Evolutionary conservation across 306 rosid genomes (phyloP), one percentile per base, ranked within the genome.

Genomic region (Comarum palustre): DNA sequence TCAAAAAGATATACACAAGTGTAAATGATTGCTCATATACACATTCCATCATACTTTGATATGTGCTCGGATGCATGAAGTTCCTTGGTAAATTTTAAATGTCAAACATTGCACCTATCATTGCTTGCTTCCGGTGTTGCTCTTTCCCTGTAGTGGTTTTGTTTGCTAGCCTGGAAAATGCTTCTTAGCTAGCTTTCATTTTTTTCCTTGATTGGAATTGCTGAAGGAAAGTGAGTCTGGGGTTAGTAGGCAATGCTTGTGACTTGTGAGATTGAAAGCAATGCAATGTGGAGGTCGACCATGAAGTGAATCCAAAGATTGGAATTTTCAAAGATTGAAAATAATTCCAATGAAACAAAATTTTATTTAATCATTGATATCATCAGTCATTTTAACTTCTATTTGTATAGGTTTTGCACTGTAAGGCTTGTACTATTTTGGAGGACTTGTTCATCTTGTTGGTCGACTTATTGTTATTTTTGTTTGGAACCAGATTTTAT

Each of bases 201-300:
- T 2, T 45, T 27, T 45, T 67, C 4, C 52, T 66, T 9, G 52
- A 66, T 24, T 13, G 38, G 25, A 67, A 45, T 67, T 25, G 20
- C 12, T 14, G 38, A 4, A 25, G 41, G 39, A 31, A 45, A 25
- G 29, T 63, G 16, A n/a, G 47, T 19, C 68, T 1, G 3, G 43
- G 46, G 29, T 63, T 36, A 63, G 19, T 63, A 79, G 84, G 80
- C 85, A 68, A 41, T 67, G 78, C n/a, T n/a, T n/a, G n/a, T n/a
- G n/a, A n/a, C 48, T 62, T 75, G 83, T 50, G 51, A 55, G 46
- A 51, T 75, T 2, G 86, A 86, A 81, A 78, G 72, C 88, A 87
- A 68, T 77, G 82, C 86, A 86, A 71, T 78, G 74, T 82, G 83
- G 86, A 75, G 48, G 43, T 68, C 66, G 47, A 62, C 29, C 58